Evolutionary conservation across 306 rosid species (phyloP).

Genomic region (Quillaja saponaria): DNA sequence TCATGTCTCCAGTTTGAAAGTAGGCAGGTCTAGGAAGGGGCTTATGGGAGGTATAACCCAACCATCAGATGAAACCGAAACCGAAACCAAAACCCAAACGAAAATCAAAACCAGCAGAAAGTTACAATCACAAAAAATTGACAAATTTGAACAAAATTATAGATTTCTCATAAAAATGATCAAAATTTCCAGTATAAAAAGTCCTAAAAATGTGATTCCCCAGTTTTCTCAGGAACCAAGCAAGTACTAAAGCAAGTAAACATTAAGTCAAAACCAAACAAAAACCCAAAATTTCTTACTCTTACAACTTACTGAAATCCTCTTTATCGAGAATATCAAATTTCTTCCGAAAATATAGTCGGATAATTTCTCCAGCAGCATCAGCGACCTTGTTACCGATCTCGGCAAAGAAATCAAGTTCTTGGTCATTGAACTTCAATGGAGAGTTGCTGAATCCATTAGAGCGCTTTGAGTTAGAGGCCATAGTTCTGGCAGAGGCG

Average conservation of each 20-base stretch:
- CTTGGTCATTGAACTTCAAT: constrained; percentile 11
- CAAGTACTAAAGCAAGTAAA: neutral
- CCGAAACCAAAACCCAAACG: neutral
- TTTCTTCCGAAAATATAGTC: constrained; percentile 72
- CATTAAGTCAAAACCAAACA: neutral
- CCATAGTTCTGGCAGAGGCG: constrained; percentile 35
- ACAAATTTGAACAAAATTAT: neutral
- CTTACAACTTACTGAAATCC: constrained; percentile 52
- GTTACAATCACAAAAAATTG: neutral
- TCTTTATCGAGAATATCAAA: constrained; percentile 71
- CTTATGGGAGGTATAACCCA: no score
- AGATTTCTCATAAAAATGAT: neutral
- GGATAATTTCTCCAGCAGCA: constrained; percentile 77
- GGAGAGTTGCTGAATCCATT: constrained; percentile 17
- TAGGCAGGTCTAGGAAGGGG: no score
- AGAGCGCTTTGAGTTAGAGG: constrained; percentile 27
- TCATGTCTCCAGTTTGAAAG: no score
- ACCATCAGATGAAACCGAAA: neutral
- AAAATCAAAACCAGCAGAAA: neutral
- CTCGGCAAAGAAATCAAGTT: constrained; percentile 51
- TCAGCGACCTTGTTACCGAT: constrained; percentile 72
- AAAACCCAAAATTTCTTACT: neutral
- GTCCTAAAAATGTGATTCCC: neutral
- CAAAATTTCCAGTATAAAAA: neutral
- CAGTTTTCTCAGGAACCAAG: constrained; percentile 23